Conservation (phyloP, 495 filamentous ascomycete genomes). For the Penicillium odoratum region DNA sequence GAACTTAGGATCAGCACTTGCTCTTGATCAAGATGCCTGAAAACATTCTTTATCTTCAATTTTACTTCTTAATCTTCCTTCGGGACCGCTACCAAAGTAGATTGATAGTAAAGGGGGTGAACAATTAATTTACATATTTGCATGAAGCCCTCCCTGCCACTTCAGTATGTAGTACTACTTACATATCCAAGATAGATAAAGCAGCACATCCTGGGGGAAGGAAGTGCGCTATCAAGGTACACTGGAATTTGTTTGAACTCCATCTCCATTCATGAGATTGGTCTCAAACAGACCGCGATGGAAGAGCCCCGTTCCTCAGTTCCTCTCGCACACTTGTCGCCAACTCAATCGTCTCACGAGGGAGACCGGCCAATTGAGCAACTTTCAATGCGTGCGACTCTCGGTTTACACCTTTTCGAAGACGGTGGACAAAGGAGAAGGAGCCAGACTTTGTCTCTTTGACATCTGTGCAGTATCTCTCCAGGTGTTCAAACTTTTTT, state of each 20-base stretch:
- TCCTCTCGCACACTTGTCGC: conserved; percentile 41
- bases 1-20: no score
- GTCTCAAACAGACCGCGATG: background rate
- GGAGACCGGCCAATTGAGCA: conserved; percentile 78
- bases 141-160: no score
- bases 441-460: conserved; percentile 60
- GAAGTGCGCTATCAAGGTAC: background rate
- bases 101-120: no score
- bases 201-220: background rate
- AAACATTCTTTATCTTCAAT: no score
- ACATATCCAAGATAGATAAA: no score
- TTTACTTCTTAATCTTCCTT: no score
- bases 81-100: no score
- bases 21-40: no score
- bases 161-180: no score
- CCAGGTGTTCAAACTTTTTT: conserved; percentile 60
- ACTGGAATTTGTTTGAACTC: background rate
- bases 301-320: conserved; percentile 12
- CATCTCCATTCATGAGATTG: background rate
- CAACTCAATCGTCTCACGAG: conserved; percentile 57
- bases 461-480: conserved; percentile 88
- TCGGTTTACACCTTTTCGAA: conserved; percentile 80
- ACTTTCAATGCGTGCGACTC: conserved; percentile 91
- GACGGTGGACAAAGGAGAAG: conserved; percentile 84
- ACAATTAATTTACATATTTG: no score